Evolutionary conservation across 768 basidiomycete species (phyloP), one percentile per base, ranked within the genome.

Genomic region (Boletus rufocinnamomeus): DNA sequence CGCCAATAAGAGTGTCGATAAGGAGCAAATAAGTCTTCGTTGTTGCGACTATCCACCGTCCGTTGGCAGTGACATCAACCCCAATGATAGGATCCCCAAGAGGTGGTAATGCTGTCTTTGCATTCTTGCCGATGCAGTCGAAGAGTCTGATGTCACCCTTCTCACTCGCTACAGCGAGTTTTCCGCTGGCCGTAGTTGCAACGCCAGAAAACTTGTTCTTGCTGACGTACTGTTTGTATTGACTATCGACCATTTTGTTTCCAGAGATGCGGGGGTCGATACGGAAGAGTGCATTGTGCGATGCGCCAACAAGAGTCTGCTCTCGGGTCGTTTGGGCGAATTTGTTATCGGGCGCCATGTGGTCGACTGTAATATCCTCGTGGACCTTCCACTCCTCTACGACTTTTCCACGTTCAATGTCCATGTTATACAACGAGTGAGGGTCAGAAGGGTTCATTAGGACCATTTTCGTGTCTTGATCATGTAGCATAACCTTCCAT

Each of bases 311-410:
- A 55, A 99, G 80, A 3, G 97, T 99, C 72, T 97, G 92, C 71
- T 96, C 89, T 49, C 81, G 83, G 41, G 95, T 95, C 64, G 88
- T 97, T 63, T 90, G 95, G 7, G 97, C 95, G 66, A 93, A 98
- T 75, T 99, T 99, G 76, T 82, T 87, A 65, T 94, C 87, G 6
- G 97, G 95, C 2, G 95, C 85, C 70, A 98, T 91, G 69, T 96
- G 88, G 72, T 89, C 82, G 62, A 99, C 91, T 17, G 81, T 78
- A 62, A 98, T 79, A 68, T 89, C 80, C 37, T 98, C 93, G 70
- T 95, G 88, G n/a, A 99, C 87, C 71, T 94, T 96, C 95, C 94
- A 98, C 72, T 99, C 97, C 71, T 99, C 97, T 23, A 98, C 93
- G 30, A 99, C 87, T 75, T 97, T 96, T 44, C 93, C 97, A 27